phyloP scores from a whole-genome alignment of 441 rosid genomes.

The Kokia cookei region DNA sequence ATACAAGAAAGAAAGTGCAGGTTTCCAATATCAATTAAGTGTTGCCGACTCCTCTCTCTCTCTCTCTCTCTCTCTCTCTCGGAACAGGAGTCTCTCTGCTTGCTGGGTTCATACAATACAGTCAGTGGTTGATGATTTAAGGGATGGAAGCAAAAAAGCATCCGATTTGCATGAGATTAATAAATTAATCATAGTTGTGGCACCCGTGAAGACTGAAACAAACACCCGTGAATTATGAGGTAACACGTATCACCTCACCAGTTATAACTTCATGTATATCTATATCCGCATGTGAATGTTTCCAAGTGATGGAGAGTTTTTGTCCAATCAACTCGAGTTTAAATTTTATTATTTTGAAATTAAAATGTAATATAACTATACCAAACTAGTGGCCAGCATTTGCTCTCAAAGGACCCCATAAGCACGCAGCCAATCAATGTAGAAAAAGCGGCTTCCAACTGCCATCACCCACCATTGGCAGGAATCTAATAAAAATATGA shows the following conservation, averaged over 20 bases:
- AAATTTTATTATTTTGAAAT: not conserved
- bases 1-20: too few species aligned
- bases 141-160: not conserved
- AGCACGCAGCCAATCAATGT: not conserved
- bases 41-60: too few species aligned
- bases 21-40: too few species aligned
- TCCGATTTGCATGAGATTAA: not conserved
- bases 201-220: slow-evolving; percentile 26
- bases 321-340: not conserved
- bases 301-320: too few species aligned
- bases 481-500: not conserved
- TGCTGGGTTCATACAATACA: too few species aligned
- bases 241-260: slow-evolving; percentile 15
- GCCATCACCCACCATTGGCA: slow-evolving; percentile 7
- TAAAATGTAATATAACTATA: not conserved
- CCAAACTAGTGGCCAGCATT: too few species aligned
- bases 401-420: not conserved
- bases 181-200: not conserved
- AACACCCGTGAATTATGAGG: slow-evolving; percentile 36
- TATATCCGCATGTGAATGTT: not conserved
- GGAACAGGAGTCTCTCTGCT: too few species aligned
- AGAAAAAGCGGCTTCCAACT: not conserved
- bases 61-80: too few species aligned
- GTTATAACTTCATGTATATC: not conserved
- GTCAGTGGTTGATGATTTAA: too few species aligned